Conservation (phyloP, 1,284 basidiomycete genomes). For the Ganoderma lingzhi region DNA sequence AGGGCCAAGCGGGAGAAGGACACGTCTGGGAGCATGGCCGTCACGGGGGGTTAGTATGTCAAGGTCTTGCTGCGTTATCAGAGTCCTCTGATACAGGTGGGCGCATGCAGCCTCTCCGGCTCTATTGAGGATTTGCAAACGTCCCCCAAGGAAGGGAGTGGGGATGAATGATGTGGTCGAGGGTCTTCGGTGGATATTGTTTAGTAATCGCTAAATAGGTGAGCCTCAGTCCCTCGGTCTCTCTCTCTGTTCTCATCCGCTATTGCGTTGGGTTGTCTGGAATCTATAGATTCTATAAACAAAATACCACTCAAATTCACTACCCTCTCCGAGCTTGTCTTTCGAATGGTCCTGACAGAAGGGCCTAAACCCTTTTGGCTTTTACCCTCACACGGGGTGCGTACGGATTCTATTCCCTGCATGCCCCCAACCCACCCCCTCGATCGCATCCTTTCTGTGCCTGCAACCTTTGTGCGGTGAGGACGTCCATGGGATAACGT, state of each 20-base stretch:
- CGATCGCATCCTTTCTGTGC: neutral
- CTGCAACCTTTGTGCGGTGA: neutral
- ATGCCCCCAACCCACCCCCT: neutral
- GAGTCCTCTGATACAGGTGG: constrained; percentile 18
- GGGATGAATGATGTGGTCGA: constrained; percentile 36
- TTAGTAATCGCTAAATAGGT: constrained; percentile 39
- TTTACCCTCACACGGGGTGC: neutral
- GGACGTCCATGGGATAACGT: constrained; percentile 9
- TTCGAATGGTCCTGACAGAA: neutral
- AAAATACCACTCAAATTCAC: constrained; percentile 1
- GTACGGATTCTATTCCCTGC: neutral
- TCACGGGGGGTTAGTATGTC: constrained; percentile 46
- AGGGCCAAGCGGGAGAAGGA: constrained; percentile 49
- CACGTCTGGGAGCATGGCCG: constrained; percentile 33
- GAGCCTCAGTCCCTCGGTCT: neutral
- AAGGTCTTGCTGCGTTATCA: constrained; percentile 15
- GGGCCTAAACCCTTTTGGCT: neutral
- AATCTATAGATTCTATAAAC: neutral
- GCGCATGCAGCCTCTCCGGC: constrained; percentile 15
- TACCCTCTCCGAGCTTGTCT: neutral
- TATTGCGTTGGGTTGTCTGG: neutral
- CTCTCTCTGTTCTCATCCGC: constrained; percentile 8
- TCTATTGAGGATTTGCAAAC: constrained; percentile 10
- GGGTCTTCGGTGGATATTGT: constrained; percentile 41
- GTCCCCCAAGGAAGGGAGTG: constrained; percentile 24